phyloP scores from a whole-genome alignment of 179 eudicot species.

The Silene coronaria region DNA sequence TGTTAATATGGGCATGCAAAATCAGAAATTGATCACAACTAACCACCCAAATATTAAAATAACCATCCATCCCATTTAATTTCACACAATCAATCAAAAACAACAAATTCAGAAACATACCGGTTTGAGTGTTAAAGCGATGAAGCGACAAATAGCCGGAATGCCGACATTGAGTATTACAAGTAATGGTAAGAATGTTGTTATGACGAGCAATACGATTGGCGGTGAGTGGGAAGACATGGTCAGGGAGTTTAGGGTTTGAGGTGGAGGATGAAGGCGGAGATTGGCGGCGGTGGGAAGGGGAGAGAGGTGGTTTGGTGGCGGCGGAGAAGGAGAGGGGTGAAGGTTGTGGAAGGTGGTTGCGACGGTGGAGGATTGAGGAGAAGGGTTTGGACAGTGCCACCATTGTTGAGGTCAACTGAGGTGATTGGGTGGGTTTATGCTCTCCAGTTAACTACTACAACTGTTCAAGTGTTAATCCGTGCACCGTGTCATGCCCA shows the following conservation, averaged over 20 bases:
- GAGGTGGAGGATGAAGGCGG: slow-evolving; percentile 23
- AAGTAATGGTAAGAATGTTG: slow-evolving; percentile 73
- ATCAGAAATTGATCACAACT: neutral
- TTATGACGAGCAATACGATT: slow-evolving; percentile 77
- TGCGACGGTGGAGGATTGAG: slow-evolving; percentile 22
- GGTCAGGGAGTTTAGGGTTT: slow-evolving; percentile 82
- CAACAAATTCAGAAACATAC: slow-evolving; percentile 14
- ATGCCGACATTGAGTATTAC: slow-evolving; percentile 63
- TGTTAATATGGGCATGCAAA: no score
- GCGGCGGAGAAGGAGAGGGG: slow-evolving; percentile 31
- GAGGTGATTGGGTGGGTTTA: neutral
- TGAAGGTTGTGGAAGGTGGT: slow-evolving; percentile 20
- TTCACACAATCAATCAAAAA: neutral
- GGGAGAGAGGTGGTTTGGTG: slow-evolving; percentile 70
- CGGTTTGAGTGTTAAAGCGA: slow-evolving; percentile 82
- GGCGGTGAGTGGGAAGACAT: slow-evolving; percentile 56
- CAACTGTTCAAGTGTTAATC: no score
- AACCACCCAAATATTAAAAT: no score
- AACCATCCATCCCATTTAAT: no score
- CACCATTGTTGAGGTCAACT: slow-evolving; percentile 7
- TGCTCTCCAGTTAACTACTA: no score
- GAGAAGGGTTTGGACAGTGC: slow-evolving; percentile 25
- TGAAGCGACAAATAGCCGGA: slow-evolving; percentile 76
- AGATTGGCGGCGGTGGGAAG: slow-evolving; percentile 38
- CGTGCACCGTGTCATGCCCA: no score